A percentile compares a stretch with the other conserved stretches of the same genome.
phyloP scores from a whole-genome alignment of 108 stramenopile genomes.

The Skeletonema grethae region DNA sequence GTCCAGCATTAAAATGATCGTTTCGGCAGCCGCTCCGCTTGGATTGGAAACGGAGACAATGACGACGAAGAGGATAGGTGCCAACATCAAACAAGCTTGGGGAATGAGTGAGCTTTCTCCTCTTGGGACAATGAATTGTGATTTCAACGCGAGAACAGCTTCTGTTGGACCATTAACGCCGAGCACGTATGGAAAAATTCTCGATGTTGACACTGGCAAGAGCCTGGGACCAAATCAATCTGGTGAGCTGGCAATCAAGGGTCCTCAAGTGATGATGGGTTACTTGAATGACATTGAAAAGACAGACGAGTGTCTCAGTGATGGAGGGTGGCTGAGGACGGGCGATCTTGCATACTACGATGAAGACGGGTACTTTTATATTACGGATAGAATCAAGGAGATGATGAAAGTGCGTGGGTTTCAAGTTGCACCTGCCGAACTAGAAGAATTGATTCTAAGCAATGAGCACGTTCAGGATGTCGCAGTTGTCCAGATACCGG shows the following conservation, averaged over 20 bases:
- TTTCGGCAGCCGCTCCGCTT: slow-evolving; percentile 90
- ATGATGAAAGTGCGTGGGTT: slow-evolving; percentile 94
- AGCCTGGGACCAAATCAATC: slow-evolving; percentile 64
- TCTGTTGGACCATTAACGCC: slow-evolving; percentile 74
- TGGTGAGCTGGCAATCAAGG: slow-evolving; percentile 85
- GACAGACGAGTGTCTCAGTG: slow-evolving; percentile 74
- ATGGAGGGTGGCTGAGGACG: slow-evolving; percentile 83
- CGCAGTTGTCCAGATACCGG: slow-evolving; percentile 85
- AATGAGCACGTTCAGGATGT: slow-evolving; percentile 82
- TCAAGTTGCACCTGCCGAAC: slow-evolving; percentile 93
- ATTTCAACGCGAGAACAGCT: slow-evolving; percentile 57
- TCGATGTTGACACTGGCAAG: slow-evolving; percentile 76
- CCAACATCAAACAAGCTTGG: slow-evolving; percentile 84
- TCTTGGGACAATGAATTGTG: slow-evolving; percentile 68
- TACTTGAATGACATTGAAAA: slow-evolving; percentile 85
- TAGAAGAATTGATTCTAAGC: slow-evolving; percentile 87
- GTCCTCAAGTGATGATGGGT: slow-evolving; percentile 77
- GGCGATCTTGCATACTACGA: slow-evolving; percentile 90
- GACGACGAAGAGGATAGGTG: slow-evolving; percentile 60
- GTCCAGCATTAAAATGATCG: slow-evolving; percentile 53
- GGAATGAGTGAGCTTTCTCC: slow-evolving; percentile 88
- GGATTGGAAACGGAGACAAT: slow-evolving; percentile 69
- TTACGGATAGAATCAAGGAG: slow-evolving; percentile 93
- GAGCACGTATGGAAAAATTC: slow-evolving; percentile 72
- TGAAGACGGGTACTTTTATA: slow-evolving; percentile 86